Evolutionary conservation across 352 stramenopile species (phyloP), one percentile per base, ranked within the genome.

Genomic region (Phytopythium delawarense): DNA sequence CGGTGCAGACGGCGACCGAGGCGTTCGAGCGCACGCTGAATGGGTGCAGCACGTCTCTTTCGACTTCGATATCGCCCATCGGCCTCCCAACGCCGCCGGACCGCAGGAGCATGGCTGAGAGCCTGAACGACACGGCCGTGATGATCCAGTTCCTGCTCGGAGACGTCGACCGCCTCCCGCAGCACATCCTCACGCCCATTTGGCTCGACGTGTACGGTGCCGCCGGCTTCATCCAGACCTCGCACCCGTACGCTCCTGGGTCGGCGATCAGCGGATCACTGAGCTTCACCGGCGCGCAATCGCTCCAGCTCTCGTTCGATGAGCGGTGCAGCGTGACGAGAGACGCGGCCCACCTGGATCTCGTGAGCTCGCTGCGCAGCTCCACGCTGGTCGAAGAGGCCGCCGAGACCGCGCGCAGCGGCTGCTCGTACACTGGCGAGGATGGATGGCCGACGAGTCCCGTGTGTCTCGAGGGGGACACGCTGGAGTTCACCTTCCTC

Each of bases 201-300:
- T 95, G 86, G 86, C 61, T 95, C 4, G 86, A 93, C 25, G 78
- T 89, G n/a, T 91, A 88, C 54, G 86, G 86, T 21, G 75, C 73
- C 13, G 71, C 71, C 5, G 67, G 56, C 13, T 75, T 90, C 16
- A 74, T 95, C 16, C 82, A 95, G 54, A 89, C 70, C 0, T 59
- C 63, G 0, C 86, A 94, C 39, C 86, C 86, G 60, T 94, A 91
- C 54, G 30, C 66, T 4, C 30, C 57, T 5, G 65, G 66, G 2
- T 65, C 48, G 0, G 59, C 65, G 34, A 55, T 87, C 11, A 63
- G 40, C 35, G 82, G 79, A 1, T 61, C 56, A 0, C 59, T 92
- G n/a, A 39, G 67, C 5, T 92, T 92, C 61, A 59, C 79, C 35
- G 78, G 67, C 32, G 79, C 80, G 2, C 76, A 90, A 44, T 70